A percentile compares a stretch with the other conserved stretches of the same genome.
Conservation (phyloP, 768 basidiomycete species). For the Agrocybe chaxingu region DNA sequence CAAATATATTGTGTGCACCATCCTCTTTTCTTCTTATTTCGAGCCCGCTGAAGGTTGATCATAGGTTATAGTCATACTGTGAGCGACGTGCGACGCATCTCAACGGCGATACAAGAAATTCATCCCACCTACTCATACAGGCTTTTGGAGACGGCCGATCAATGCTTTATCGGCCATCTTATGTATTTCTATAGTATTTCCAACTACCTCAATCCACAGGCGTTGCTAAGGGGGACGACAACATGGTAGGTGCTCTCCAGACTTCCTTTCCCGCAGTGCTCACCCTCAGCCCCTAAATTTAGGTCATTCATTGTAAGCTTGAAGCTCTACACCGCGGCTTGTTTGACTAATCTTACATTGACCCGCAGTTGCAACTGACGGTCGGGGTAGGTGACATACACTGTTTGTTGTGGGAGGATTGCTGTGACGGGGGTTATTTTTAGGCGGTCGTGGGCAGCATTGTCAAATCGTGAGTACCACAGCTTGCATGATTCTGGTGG, state of each 20-base stretch:
- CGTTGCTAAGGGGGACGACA: constrained; percentile 32
- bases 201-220: constrained; percentile 34
- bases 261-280: background rate
- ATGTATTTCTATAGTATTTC: constrained; percentile 55
- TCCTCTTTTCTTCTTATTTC: background rate
- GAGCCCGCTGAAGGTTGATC: background rate
- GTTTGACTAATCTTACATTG: constrained; percentile 1
- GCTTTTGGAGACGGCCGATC: constrained; percentile 51
- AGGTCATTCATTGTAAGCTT: constrained; percentile 54
- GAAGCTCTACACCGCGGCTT: background rate
- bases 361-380: constrained; percentile 41
- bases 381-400: constrained; percentile 32
- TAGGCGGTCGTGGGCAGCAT: constrained; percentile 55
- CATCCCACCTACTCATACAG: constrained; percentile 21
- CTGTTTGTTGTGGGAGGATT: background rate
- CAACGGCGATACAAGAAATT: background rate
- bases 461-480: constrained; percentile 43
- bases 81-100: constrained; percentile 3
- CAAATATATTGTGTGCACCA: constrained; percentile 46
- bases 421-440: background rate
- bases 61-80: constrained; percentile 41
- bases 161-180: constrained; percentile 53
- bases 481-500: constrained; percentile 16
- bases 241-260: constrained; percentile 40
- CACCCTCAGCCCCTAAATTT: background rate